Evolutionary conservation across 257 asterid genomes (phyloP), one percentile per base, ranked within the genome.

Genomic region (Oldenlandia corymbosa): DNA sequence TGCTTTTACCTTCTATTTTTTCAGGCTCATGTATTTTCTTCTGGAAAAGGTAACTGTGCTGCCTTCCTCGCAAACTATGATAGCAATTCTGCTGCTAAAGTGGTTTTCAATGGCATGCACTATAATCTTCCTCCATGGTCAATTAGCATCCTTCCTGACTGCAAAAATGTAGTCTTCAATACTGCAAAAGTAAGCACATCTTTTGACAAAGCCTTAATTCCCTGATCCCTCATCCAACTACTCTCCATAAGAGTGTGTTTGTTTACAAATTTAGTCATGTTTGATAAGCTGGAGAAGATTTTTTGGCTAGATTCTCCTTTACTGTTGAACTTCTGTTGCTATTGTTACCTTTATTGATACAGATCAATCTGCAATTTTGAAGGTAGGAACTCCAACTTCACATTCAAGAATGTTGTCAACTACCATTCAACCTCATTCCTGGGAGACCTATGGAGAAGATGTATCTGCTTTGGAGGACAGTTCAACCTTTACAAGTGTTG

Each of bases 61-160:
- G 84, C 95, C 30, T 86, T 86, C 68, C 87, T 86, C 24, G 63
- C 95, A 3, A 86, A 86, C 60, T 82, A 75, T 3, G 71, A 86
- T 57, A 62, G 72, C n/a, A 71, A 53, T 39, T 65, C 85, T 24
- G 76, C 81, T 20, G 85, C 68, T 7, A 80, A 50, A 58, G 81
- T 86, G 50, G 27, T 75, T 23, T 86, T 86, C 73, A 84, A 76
- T 37, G 72, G 74, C 30, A 69, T 16, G 55, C 81, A 79, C 74
- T 78, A 81, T 58, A 77, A 73, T 42, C 76, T 86, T 39, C 91
- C 91, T 64, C 85, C 95, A 64, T 86, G 95, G 95, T 86, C 95
- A 4, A 71, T 84, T 63, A 86, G 95, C 79, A 75, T 86, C 54
- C 87, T 86, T 39, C 95, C 95, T 16, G 88, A 84, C 77, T 86